Percentiles rank a stretch among this genome's conserved stretches.
Evolutionary conservation across 116 monocot species (phyloP).

Genomic region (Dioscorea cayenensis): DNA sequence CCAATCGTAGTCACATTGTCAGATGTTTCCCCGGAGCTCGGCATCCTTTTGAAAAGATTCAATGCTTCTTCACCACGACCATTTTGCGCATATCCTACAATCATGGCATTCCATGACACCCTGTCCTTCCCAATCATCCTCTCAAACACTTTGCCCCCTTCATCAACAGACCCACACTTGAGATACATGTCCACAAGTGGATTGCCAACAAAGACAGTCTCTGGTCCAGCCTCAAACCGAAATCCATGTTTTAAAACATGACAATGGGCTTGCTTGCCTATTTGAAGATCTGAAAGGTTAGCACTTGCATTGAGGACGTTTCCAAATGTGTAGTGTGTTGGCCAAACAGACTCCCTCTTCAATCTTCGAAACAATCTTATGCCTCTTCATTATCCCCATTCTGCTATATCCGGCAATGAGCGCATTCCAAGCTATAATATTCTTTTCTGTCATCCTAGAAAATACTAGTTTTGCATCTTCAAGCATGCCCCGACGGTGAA

Average conservation of each 20-base stretch:
- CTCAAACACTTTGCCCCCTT: slow-evolving; percentile 46
- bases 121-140: slow-evolving; percentile 46
- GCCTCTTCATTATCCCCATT: too few relatives aligned
- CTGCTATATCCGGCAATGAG: too few relatives aligned
- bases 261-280: slow-evolving; percentile 51
- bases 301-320: slow-evolving; percentile 61
- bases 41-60: slow-evolving; percentile 45
- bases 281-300: slow-evolving; percentile 42
- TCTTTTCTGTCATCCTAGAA: too few relatives aligned
- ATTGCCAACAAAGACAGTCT: slow-evolving; percentile 62
- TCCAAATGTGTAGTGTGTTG: too few relatives aligned
- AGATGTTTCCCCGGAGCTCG: slow-evolving; percentile 32
- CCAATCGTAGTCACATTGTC: slow-evolving; percentile 81
- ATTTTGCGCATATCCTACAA: slow-evolving; percentile 76
- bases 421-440: too few relatives aligned
- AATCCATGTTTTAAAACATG: slow-evolving; percentile 73
- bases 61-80: slow-evolving; percentile 52
- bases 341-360: too few relatives aligned
- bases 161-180: slow-evolving; percentile 43
- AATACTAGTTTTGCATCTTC: too few relatives aligned
- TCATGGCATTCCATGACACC: slow-evolving; percentile 80
- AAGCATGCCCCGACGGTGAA: too few relatives aligned
- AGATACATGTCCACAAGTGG: slow-evolving; percentile 74
- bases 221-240: slow-evolving; percentile 32
- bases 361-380: too few relatives aligned